Base-by-base conservation (phyloP, 768 basidiomycete species). In the Lactarius sanguifluus region DNA sequence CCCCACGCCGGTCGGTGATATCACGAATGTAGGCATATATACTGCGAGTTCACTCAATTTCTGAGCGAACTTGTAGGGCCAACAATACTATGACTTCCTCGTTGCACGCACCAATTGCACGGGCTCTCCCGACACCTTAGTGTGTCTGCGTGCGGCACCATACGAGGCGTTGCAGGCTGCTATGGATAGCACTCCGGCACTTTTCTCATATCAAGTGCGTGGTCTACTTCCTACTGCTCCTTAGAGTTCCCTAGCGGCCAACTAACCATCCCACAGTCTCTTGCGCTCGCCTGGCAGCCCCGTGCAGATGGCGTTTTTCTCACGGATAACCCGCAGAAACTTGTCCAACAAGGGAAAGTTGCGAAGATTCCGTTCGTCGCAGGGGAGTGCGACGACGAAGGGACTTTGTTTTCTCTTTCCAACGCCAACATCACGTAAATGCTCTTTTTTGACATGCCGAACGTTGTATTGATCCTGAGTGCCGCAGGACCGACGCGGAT, bases 281-380 rank as follows among this genome's bases (percentile, higher is more conserved):
- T 80, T 38, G 63, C 63, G 0, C 59, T 78, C 32, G 74, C 77
- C 1, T 82, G 79, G 79, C 32, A 69, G 20, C 81, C 81, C 4
- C 70, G 75, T 8, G 75, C 79, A 2, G 81, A 83, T 59, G 80
- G 79, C 0, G 70, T 74, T 0, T 79, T 83, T 68, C 56, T 83
- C 32, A 71, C 69, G 2, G 76, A 72, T 0, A 66, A 74, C 56
- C 79, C 80, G 0, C 69, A 75, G 41, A 54, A 62, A 3, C 72
- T 79, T 2, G 71, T 81, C 1, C 68, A 72, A 40, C 70, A 76
- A 18, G 81, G 81, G 23, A 72, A 69, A 10, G 75, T 78, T 18
- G 75, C 77, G n/a, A 65, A 76, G 18, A 30, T 71, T 8, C 70
- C 71, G 8, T 63, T 70, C 56, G 50, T 73, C 45, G 38, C 57